Base-by-base conservation (phyloP, 2,329 filamentous ascomycete species). In the Shiraia sp. region DNA sequence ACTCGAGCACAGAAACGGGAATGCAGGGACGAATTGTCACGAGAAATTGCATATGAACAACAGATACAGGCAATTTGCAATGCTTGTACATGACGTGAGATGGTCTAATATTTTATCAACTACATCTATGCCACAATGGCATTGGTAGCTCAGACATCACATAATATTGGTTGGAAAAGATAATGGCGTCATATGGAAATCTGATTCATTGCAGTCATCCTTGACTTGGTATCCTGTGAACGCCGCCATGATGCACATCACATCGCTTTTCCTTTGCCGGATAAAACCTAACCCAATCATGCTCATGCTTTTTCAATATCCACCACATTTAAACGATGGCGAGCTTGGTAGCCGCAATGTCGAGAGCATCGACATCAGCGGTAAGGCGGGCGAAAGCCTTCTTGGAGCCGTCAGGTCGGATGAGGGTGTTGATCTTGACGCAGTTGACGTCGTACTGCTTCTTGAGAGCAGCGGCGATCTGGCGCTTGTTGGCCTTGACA, bases 271-370 rank as follows among this genome's bases (percentile, higher is more conserved):
- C 51, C 45, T 41, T 45, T 55, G 51, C 58, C 57, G 59, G 61
- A 56, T 65, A 63, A 62, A 55, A 58, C 60, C 55, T 57, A 56
- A 54, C 58, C 50, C 54, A 47, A 48, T 52, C 54, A 52, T 51
- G 46, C 51, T 46, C 51, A 61, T 57, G 45, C 55, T 53, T 47
- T 55, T 41, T 40, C 35, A 51, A 40, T 47, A 31, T 49, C 30
- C 36, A 39, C 26, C 36, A 8, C 45, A 59, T 66, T 87, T 95
- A 97, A 74, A 97, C 93, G 71, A 99, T 93, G 65, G 87, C 87
- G 65, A 99, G 86, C 87, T 97, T 99, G 77, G 93, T 97, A 70
- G 93, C 95, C 57, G 93, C 95, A 77, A 99, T 96, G 79, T 99
- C 93, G 66, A 99, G 87, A 70, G 93, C 93, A 77, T 99, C 93